Evolutionary conservation across 139 green algal genomes (phyloP), one percentile per base, ranked within the genome.

Genomic region (Nannochloris sp.): DNA sequence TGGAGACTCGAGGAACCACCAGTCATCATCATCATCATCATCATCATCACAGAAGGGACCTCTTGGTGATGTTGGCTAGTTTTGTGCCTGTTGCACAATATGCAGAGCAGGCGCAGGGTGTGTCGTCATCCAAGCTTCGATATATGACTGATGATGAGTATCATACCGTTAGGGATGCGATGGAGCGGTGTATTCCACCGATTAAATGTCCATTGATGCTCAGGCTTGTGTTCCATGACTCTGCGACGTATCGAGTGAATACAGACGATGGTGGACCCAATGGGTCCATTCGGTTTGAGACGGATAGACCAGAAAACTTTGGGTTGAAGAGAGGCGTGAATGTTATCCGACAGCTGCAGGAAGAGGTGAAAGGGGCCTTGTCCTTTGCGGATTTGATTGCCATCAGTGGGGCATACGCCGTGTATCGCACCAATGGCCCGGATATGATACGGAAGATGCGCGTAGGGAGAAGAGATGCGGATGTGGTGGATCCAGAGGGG

Each of bases 181-280:
- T 76, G 49, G 55, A 28, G 6, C 10, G 17, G 0, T 16, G 9
- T 13, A 16, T 67, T 30, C 33, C 49, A 36, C 46, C 55, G n/a
- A 11, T 40, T 17, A 68, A 78, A 55, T 74, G 78, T 3, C 77
- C 89, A 2, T 83, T 87, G n/a, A 63, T 83, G 10, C 70, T 96
- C 46, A 77, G 89, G 1, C 75, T 95, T 17, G 81, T 79, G 1
- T 96, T 95, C 61, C 90, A 96, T 67, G 89, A 96, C 43, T 82
- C 87, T 4, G 90, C 77, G 2, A 91, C 90, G 17, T 92, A 77
- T 62, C 61, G 62, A 3, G 50, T 31, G 0, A 23, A 51, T 4
- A 71, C 45, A 1, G 61, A 75, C 1, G 58, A 84, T 43, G 90
- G 88, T n/a, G 90, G 90, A 2, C 61, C 81, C n/a, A 95, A 96